These are phyloP conservation scores for Cronartium quercuum DNA, from an alignment of 1,284 basidiomycete species.

Conservation along the genomic window DNA sequence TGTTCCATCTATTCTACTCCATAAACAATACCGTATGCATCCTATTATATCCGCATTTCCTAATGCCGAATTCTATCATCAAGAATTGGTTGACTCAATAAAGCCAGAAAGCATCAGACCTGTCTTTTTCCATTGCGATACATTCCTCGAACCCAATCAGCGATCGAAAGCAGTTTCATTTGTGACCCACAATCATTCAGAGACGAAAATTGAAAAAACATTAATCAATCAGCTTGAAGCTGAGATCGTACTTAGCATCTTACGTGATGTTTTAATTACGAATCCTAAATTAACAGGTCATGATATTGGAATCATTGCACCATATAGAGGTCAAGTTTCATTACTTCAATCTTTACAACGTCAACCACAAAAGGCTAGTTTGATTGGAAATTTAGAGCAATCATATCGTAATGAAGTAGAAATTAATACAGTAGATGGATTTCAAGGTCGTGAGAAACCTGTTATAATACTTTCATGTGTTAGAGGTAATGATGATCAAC, in stretches of 20 bases:
- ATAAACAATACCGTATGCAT: slow-evolving; percentile 92
- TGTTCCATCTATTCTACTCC: slow-evolving; percentile 77
- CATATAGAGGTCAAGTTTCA: slow-evolving; percentile 5
- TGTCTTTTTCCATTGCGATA: background rate
- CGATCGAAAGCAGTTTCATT: background rate
- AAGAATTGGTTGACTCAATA: slow-evolving; percentile 63
- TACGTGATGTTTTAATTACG: background rate
- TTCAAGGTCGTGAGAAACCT: slow-evolving; percentile 5
- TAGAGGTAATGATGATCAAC: background rate
- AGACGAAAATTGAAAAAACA: background rate
- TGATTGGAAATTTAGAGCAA: background rate
- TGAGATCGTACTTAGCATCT: background rate
- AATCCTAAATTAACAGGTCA: background rate
- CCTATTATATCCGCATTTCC: slow-evolving; percentile 80
- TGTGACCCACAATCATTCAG: background rate
- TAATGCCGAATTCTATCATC: slow-evolving; percentile 71
- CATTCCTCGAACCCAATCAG: background rate
- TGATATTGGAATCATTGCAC: slow-evolving; percentile 1
- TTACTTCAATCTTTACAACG: background rate
- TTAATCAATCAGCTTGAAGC: background rate
- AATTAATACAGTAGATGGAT: slow-evolving; percentile 5
- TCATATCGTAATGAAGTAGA: background rate
- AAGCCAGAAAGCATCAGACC: background rate
- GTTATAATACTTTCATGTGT: background rate
- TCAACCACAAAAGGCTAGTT: slow-evolving; percentile 1